Conservation (phyloP, 2,329 filamentous ascomycete genomes). For the Talaromyces sp. region DNA sequence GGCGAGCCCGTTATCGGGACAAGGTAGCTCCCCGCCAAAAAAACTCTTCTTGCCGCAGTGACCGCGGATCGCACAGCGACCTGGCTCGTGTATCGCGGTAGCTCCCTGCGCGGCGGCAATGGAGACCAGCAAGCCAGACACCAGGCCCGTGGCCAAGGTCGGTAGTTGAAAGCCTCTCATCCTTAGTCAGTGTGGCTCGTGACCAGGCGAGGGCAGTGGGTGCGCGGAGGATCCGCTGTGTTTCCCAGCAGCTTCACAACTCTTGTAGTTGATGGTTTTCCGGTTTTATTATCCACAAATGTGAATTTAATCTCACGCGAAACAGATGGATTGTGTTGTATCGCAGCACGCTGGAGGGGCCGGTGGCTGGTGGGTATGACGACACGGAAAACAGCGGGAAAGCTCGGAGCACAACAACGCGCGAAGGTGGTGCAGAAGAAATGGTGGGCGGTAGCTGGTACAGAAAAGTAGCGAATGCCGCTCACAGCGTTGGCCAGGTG, state of each 20-base stretch:
- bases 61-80: conserved; percentile 83
- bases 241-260: neutral
- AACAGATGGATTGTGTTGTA: neutral
- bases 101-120: conserved; percentile 26
- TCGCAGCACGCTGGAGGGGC: neutral
- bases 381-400: neutral
- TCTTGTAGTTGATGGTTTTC: neutral
- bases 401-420: neutral
- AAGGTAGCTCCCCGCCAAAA: conserved; percentile 85
- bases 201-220: conserved; percentile 3
- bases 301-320: neutral
- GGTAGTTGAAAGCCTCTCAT: conserved; percentile 29
- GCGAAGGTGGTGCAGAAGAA: neutral
- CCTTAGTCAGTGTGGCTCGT: conserved; percentile 4
- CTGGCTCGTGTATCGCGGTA: conserved; percentile 67
- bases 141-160: conserved; percentile 21
- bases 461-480: neutral
- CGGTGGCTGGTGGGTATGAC: neutral
- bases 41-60: conserved; percentile 88
- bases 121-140: conserved; percentile 21
- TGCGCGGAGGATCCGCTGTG: neutral
- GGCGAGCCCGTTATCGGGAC: conserved; percentile 83
- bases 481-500: neutral
- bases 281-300: neutral
- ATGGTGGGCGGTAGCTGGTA: neutral